Evolutionary conservation across 2,329 filamentous ascomycete species (phyloP), one percentile per base, ranked within the genome.

Genomic region (Cladorrhinum sp.): DNA sequence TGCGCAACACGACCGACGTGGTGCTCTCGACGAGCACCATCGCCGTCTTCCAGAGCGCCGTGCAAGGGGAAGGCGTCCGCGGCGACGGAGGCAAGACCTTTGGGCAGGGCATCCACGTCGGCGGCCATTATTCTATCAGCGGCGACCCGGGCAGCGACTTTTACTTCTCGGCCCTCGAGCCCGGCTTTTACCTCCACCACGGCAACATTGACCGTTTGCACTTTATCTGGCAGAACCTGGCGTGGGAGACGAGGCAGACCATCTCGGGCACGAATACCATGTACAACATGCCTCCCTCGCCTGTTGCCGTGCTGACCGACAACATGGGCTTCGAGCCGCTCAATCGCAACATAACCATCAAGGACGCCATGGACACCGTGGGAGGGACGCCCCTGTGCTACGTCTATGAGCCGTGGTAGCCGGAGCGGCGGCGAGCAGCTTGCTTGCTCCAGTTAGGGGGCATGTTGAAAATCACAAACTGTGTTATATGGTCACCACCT

Each of bases 201-300:
- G 76, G 70, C 0, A 73, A 78, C 64, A 75, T 82, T 57, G 79
- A 82, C 62, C 72, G 79, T 12, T 71, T 78, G 52, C 80, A 78
- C 68, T 80, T 76, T 68, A 76, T 81, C 64, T 81, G 79, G 78
- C 78, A 80, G 69, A 79, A 77, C 59, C 73, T 78, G 21, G 74
- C 80, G 65, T 74, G 71, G 70, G 69, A 70, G 48, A 69, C 74
- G 48, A 63, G 75, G 64, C 72, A 72, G 73, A 69, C 70, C 8
- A 72, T 76, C 62, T 71, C 71, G 2, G 73, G 75, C 9, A 78
- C 77, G 1, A 75, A 76, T 56, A 78, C 77, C 2, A 71, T 78
- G 68, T 72, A 73, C 65, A 75, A 79, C 66, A 66, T 60, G 49
- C 76, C 77, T 0, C 71, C 73, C 7, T 75, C 71, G 53, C 69